Evolutionary conservation across 768 basidiomycete genomes (phyloP), one percentile per base, ranked within the genome.

Genomic region (Russula virescens): DNA sequence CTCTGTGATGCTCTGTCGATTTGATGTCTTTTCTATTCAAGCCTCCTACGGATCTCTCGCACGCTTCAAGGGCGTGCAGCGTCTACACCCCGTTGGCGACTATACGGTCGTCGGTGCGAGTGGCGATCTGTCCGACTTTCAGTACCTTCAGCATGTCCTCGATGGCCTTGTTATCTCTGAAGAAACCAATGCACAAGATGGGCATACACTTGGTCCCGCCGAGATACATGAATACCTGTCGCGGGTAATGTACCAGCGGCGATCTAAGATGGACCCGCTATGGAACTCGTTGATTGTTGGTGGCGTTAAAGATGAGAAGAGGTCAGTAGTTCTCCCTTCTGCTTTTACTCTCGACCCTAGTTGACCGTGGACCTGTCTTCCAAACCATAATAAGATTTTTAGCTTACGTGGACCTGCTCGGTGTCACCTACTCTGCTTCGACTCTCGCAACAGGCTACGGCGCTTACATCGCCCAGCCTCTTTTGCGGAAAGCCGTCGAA

Each of bases 41-140:
- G 94, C 93, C 13, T 98, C 97, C 0, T 98, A 98, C 70, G 96
- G 97, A 64, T 98, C 96, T 8, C 87, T 98, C 54, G 94, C 97
- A 2, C 88, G 95, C 38, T 97, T 97, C 85, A 94, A 92, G 79
- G 93, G 95, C 71, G 79, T 98, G 61, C 84, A 89, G 67, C 91
- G 97, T 74, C 83, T 99, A 28, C 87, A 91, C 70, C 74, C 89
- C 5, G 86, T 97, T 38, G 94, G 95, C 9, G 76, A 81, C 42
- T 83, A 86, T 75, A 96, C 94, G 48, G 81, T 95, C 63, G 79
- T 99, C 68, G 97, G 92, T 23, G 96, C 91, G 3, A 86, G 92
- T 18, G 97, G 97, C 28, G 97, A 99, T 78, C 91, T 99, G 87
- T 89, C 89, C 69, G 97, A 99, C 77, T 98, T 94, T 76, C 97